phyloP scores from a whole-genome alignment of 306 rosid species.

The Rosa multiflora region DNA sequence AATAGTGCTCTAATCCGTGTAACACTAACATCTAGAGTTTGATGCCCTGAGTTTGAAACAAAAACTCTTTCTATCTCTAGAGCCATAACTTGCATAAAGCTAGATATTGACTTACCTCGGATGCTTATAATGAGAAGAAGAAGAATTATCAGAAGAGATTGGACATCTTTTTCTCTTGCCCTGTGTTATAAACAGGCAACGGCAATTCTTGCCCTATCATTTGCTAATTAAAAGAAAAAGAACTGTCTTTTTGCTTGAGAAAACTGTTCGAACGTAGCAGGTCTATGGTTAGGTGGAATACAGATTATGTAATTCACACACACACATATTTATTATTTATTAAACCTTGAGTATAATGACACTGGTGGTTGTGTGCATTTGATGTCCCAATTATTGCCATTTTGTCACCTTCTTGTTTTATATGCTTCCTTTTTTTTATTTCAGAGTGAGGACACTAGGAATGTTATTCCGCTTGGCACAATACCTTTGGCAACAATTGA shows the following conservation, averaged over 20 bases:
- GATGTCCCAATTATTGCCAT: not conserved
- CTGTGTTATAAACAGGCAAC: not conserved
- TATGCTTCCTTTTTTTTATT: conserved; percentile 26
- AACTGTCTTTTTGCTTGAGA: not conserved
- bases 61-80: not conserved
- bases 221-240: not conserved
- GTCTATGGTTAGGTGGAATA: not conserved
- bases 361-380: not conserved
- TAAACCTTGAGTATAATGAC: not conserved
- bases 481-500: conserved; percentile 87
- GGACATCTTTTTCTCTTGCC: not conserved
- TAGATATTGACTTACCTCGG: not conserved
- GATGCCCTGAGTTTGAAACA: not conserved
- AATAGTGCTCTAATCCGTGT: not conserved
- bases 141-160: not conserved
- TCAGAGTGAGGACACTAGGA: conserved; percentile 88
- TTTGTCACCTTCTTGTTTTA: conserved; percentile 10
- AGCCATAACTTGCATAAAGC: not conserved
- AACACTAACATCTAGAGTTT: not conserved
- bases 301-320: not conserved
- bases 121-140: not conserved
- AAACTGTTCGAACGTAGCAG: not conserved
- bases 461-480: conserved; percentile 78
- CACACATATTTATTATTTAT: not conserved
- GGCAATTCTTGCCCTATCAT: not conserved